phyloP scores from a whole-genome alignment of 2,329 filamentous ascomycete genomes.

The Cercospora sesami region DNA sequence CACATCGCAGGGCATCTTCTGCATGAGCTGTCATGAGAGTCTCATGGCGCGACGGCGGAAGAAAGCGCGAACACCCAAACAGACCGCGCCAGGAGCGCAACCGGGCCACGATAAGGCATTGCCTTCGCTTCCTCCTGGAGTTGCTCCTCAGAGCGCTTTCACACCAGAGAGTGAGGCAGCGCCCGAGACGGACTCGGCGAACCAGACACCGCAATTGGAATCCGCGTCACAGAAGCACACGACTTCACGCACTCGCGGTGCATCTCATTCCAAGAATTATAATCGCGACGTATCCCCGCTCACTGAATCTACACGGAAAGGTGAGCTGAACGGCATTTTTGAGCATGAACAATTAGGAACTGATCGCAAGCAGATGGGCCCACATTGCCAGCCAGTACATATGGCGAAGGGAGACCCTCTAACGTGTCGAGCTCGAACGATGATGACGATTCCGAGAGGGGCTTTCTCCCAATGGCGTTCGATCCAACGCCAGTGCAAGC shows the following conservation, averaged over 20 bases:
- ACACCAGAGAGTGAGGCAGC: conserved; percentile 57
- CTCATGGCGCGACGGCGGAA: conserved; percentile 91
- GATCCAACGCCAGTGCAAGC: conserved; percentile 47
- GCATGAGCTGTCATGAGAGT: conserved; percentile 97
- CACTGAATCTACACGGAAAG: conserved; percentile 38
- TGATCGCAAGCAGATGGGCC: conserved; percentile 54
- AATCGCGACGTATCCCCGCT: conserved; percentile 40
- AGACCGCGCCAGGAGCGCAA: conserved; percentile 56
- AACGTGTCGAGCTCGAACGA: conserved; percentile 62
- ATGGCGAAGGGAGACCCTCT: conserved; percentile 76
- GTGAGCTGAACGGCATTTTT: conserved; percentile 29
- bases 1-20: conserved; percentile 97
- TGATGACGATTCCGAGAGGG: conserved; percentile 53
- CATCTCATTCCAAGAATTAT: conserved; percentile 26
- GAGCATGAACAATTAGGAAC: not conserved
- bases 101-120: conserved; percentile 72
- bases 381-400: conserved; percentile 71
- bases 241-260: conserved; percentile 32
- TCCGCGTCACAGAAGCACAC: conserved; percentile 36
- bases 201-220: conserved; percentile 69
- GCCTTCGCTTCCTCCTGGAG: conserved; percentile 81
- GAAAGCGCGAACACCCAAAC: conserved; percentile 62
- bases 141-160: conserved; percentile 63
- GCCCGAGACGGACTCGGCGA: conserved; percentile 62
- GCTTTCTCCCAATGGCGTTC: conserved; percentile 54